These are phyloP conservation scores for Pseudocercospora vitis DNA, from an alignment of 2,329 filamentous ascomycete species.

Conservation along the genomic window DNA sequence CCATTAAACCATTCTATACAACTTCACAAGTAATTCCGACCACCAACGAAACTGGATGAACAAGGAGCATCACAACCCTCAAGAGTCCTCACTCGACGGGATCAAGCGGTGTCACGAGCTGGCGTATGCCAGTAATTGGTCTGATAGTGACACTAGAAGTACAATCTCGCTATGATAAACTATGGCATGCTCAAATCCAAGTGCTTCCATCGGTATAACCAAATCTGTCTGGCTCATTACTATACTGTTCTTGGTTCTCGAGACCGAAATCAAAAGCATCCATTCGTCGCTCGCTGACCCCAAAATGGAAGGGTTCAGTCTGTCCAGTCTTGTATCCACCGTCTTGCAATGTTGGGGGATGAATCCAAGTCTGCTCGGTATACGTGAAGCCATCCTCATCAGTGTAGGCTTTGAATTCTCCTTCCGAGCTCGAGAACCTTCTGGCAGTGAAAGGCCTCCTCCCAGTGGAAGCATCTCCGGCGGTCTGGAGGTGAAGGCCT, in stretches of 20 bases:
- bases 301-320: conserved; percentile 37
- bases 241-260: background rate
- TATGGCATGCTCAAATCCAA: background rate
- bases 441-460: conserved; percentile 12
- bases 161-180: background rate
- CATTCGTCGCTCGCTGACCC: background rate
- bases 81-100: too few species aligned
- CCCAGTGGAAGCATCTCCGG: background rate
- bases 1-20: too few species aligned
- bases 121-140: too few species aligned
- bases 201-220: background rate
- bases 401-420: conserved; percentile 41
- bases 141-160: too few species aligned
- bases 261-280: conserved; percentile 3
- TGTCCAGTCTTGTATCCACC: conserved; percentile 37
- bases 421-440: conserved; percentile 41
- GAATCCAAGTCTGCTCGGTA: conserved; percentile 48
- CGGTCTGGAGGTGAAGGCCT: conserved; percentile 22
- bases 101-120: too few species aligned
- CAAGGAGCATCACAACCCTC: too few species aligned
- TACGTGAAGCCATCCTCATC: conserved; percentile 42
- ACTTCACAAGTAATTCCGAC: too few species aligned
- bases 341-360: conserved; percentile 45
- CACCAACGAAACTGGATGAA: too few species aligned
- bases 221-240: background rate